Base-by-base conservation (phyloP, 2,329 filamentous ascomycete genomes). In the Calycina marina region DNA sequence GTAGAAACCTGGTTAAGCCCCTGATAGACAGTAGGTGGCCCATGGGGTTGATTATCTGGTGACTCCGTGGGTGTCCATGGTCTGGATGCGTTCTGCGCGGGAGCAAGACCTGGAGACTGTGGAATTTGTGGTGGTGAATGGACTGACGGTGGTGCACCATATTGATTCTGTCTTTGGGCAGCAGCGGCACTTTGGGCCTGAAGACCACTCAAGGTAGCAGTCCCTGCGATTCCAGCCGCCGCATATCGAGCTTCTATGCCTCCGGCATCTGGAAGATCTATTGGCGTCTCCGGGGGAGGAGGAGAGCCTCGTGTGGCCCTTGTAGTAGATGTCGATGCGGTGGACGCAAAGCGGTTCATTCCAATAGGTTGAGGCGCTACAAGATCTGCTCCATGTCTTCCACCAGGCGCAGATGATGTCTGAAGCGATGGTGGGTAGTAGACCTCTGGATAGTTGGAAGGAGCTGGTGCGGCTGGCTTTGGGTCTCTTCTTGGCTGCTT, bases 21-120 rank as follows among this genome's bases (percentile, higher is more conserved):
- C 57, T 94, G 88, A 46, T 94, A 96, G 1, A 93, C 79, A 0
- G 81, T 85, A 1, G 88, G 85, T 17, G 85, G 85, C 0, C 86
- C 86, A 58, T 93, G 84, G 4, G 84, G 83, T 32, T 85, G 78
- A 40, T 77, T 77, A 18, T 84, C 85, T 1, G 86, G 85, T 36
- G 76, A 69, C 54, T 98, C 90, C 3, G 90, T 96, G 1, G 90
- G 90, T 6, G 88, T 96, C 90, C 88, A 96, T 17, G 86, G 86
- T 29, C 88, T 69, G 15, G 65, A 52, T 22, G 59, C 52, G 27
- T 49, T 45, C 46, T 50, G 47, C 14, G 36, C 37, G 25, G 46
- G 43, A 17, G 35, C 30, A 18, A 46, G 37, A 30, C 40, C 48
- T 30, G 47, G 49, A 28, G 52, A 43, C 16, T 12, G 34, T 14